These are phyloP conservation scores for Clonostachys rosea DNA, from an alignment of 2,329 filamentous ascomycete genomes.

Conservation along the genomic window DNA sequence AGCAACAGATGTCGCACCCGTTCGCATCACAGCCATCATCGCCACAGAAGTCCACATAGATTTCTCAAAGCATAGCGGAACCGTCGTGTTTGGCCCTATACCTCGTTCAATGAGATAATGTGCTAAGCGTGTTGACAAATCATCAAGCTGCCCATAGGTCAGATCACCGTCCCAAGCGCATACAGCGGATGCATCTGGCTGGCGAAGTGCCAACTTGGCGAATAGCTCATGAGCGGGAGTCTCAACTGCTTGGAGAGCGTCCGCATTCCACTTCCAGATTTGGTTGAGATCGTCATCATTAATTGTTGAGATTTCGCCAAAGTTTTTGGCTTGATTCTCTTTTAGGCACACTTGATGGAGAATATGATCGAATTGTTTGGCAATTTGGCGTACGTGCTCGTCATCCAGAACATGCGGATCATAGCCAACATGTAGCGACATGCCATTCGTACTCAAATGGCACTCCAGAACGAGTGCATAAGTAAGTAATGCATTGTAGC, in stretches of 20 bases:
- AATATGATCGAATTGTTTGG: slow-evolving; percentile 2
- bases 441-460: too few relatives aligned
- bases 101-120: slow-evolving; percentile 2
- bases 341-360: slow-evolving; percentile 1
- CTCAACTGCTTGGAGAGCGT: background rate
- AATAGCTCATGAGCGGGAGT: slow-evolving; percentile 1
- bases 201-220: background rate
- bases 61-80: slow-evolving; percentile 5
- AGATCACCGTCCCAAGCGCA: slow-evolving; percentile 4
- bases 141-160: slow-evolving; percentile 1
- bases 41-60: slow-evolving; percentile 4
- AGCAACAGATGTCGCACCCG: slow-evolving; percentile 3
- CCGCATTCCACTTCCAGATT: slow-evolving; percentile 2
- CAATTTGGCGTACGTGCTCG: slow-evolving; percentile 1
- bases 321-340: background rate
- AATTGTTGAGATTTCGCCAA: slow-evolving; percentile 1
- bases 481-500: slow-evolving; percentile 3
- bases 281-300: slow-evolving; percentile 2
- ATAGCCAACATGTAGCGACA: too few relatives aligned
- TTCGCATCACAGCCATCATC: slow-evolving; percentile 3
- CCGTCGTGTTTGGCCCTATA: slow-evolving; percentile 1
- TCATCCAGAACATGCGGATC: too few relatives aligned
- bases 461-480: slow-evolving; percentile 1
- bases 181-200: slow-evolving; percentile 2
- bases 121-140: slow-evolving; percentile 1